These are phyloP conservation scores for Malus orientalis DNA, from an alignment of 306 rosid genomes.

Conservation along the genomic window DNA sequence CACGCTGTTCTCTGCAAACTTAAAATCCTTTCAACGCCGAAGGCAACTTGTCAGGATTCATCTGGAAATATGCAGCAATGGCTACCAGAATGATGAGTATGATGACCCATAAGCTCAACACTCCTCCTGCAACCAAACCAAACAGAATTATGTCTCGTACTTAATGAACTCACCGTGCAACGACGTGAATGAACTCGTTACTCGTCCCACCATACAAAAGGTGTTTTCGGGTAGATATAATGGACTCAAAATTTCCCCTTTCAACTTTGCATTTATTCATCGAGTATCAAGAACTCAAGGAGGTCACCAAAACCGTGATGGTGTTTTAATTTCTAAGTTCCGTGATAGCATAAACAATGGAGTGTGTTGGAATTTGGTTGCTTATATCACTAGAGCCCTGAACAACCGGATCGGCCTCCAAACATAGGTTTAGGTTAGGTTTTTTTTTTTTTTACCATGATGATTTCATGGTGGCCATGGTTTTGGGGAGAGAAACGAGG, in stretches of 20 bases:
- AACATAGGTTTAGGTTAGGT: neutral
- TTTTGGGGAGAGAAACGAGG: no score
- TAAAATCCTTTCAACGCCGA: neutral
- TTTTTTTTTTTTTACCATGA: neutral
- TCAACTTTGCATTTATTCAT: neutral
- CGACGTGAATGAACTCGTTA: neutral
- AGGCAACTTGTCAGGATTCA: constrained; percentile 13
- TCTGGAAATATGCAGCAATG: constrained; percentile 50
- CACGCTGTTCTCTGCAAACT: neutral
- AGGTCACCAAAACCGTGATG: neutral
- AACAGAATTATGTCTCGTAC: neutral
- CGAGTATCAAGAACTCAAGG: neutral
- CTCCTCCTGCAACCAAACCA: constrained; percentile 43
- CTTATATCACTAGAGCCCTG: neutral
- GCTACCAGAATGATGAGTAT: constrained; percentile 55
- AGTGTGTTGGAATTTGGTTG: neutral
- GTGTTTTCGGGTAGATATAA: neutral
- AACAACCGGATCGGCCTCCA: neutral
- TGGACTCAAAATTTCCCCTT: neutral
- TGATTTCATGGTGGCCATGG: no score
- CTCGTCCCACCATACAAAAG: neutral
- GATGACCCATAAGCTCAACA: constrained; percentile 52
- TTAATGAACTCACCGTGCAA: neutral
- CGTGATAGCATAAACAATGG: neutral
- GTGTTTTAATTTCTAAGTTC: neutral